These are phyloP conservation scores for Calonectria henricotiae DNA, from an alignment of 2,329 filamentous ascomycete species.

Conservation along the genomic window DNA sequence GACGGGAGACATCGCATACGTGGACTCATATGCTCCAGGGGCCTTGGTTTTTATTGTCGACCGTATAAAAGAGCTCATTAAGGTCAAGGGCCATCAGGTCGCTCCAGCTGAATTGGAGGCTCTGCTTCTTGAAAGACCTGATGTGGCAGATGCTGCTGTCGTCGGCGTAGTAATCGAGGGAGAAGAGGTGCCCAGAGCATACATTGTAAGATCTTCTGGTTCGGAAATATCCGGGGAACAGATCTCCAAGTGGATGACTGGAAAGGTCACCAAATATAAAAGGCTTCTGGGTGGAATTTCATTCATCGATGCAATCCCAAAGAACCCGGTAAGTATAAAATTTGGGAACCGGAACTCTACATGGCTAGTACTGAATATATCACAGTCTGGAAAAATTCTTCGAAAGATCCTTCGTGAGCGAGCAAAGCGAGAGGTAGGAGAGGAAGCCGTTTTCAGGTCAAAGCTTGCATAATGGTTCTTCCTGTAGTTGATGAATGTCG, in stretches of 20 bases:
- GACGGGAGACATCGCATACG: constrained; percentile 82
- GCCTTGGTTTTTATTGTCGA: constrained; percentile 76
- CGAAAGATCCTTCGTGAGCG: constrained; percentile 78
- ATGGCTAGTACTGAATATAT: background rate
- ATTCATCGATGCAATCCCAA: constrained; percentile 78
- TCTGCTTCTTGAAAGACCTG: constrained; percentile 78
- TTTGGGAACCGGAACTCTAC: accelerated
- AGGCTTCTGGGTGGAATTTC: constrained; percentile 74
- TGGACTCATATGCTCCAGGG: constrained; percentile 71
- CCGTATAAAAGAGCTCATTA: constrained; percentile 77
- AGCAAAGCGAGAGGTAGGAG: constrained; percentile 74
- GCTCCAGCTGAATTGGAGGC: constrained; percentile 84
- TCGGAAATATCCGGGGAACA: constrained; percentile 65
- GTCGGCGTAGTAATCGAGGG: constrained; percentile 60
- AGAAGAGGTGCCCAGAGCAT: constrained; percentile 75
- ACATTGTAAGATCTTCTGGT: constrained; percentile 67
- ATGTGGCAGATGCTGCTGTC: constrained; percentile 81
- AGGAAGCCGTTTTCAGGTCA: background rate
- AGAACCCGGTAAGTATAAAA: constrained; percentile 69
- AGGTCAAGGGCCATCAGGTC: constrained; percentile 81
- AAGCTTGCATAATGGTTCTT: background rate
- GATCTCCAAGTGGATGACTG: constrained; percentile 70
- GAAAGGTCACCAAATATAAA: constrained; percentile 78
- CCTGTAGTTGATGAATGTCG: no score
- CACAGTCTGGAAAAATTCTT: constrained; percentile 76